Conservation (phyloP, 192 early-diverging fungal genomes). For the Entomortierella lignicola region DNA sequence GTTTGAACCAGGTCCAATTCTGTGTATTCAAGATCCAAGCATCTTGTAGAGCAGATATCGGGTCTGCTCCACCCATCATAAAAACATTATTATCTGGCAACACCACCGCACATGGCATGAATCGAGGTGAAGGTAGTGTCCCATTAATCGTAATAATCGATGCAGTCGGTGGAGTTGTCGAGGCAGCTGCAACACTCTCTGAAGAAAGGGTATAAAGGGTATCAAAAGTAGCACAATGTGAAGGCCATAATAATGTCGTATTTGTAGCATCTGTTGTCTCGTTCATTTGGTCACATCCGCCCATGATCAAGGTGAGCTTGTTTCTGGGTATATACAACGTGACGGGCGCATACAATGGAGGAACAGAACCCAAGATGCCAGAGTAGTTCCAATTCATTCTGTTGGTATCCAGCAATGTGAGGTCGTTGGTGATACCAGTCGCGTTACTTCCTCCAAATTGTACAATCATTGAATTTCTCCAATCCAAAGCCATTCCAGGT, state of each 20-base stretch:
- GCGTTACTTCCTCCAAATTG: conserved; percentile 38
- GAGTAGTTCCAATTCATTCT: conserved; percentile 25
- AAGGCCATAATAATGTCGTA: too few species aligned
- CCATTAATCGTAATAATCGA: not conserved
- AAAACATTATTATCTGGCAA: conserved; percentile 24
- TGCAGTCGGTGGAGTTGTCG: conserved; percentile 17
- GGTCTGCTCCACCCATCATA: conserved; percentile 31
- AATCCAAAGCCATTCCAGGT: conserved; percentile 27
- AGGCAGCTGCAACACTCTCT: conserved; percentile 1
- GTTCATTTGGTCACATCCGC: conserved; percentile 35
- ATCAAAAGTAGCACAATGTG: conserved; percentile 33
- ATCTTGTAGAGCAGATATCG: conserved; percentile 10
- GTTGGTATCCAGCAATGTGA: conserved; percentile 16
- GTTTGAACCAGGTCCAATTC: conserved; percentile 33
- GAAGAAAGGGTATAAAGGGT: conserved; percentile 24
- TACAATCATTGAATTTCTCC: conserved; percentile 4
- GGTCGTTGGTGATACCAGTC: conserved; percentile 14
- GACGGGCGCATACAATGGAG: conserved; percentile 30
- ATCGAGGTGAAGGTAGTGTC: conserved; percentile 12
- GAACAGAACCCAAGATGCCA: conserved; percentile 12
- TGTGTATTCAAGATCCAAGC: conserved; percentile 35
- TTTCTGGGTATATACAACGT: conserved; percentile 11
- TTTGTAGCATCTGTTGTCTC: not conserved
- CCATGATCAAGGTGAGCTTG: conserved; percentile 33
- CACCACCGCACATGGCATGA: conserved; percentile 30